Evolutionary conservation across 768 basidiomycete species (phyloP), one percentile per base, ranked within the genome.

Genomic region (Lyophyllum decastes): DNA sequence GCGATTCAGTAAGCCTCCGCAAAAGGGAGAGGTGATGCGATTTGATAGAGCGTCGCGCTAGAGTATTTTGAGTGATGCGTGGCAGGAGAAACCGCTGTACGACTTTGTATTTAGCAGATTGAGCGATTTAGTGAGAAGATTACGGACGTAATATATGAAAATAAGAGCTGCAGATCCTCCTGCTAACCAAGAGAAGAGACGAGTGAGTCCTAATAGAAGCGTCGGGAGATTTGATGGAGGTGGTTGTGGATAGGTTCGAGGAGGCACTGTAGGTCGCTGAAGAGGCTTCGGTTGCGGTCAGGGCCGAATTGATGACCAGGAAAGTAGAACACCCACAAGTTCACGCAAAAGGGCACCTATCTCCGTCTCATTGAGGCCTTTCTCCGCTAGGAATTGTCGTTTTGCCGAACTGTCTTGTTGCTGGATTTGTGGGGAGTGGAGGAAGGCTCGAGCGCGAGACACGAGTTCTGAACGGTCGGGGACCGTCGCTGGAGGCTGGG

Each of bases 171-270:
- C 81, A 45, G 87, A 85, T 10, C 87, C 80, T 5, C 90, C 87
- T 1, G 80, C 76, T 55, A 89, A 66, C 91, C 89, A 92, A 11
- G 79, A 76, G 49, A 88, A 79, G 19, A 90, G 70, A 43, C 88
- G 81, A 24, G 76, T 71, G 17, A 86, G 70, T 2, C 86, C 89
- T 11, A 85, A 68, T n/a, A 92, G 72, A 38, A 92, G 77, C 45
- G 78, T 77, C 0, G 89, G 89, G 1, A 92, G 72, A 63, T 81
- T 83, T 2, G 90, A 92, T 2, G 89, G 89, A 4, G 85, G 82
- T 11, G 77, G 81, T 58, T 81, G 82, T 3, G 90, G 90, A 64
- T 92, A 92, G 48, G 86, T 85, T 61, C 88, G 81, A 0, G 90
- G 88, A 19, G 90, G 90, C 34, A 92, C 70, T 5, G 70, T 56